These are phyloP conservation scores for Vitis cinerea DNA, from an alignment of 164 flowering plant species.

Conservation along the genomic window DNA sequence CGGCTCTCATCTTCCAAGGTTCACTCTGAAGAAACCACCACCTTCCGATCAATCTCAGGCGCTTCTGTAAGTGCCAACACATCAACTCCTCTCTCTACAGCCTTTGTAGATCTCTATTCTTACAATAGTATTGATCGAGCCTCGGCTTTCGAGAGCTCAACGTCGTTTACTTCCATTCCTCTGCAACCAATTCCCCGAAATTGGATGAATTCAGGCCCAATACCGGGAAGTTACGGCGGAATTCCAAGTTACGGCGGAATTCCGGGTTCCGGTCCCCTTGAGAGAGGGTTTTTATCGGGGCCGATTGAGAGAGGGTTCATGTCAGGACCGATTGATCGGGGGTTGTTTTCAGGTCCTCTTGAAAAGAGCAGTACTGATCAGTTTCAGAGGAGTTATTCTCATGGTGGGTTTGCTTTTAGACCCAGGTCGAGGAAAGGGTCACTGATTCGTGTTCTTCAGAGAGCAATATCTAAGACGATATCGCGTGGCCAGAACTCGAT, in stretches of 20 bases:
- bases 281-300: conserved; percentile 49
- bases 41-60: conserved; percentile 84
- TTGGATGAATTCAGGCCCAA: conserved; percentile 24
- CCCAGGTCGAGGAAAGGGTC: conserved; percentile 36
- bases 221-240: conserved; percentile 12
- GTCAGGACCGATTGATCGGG: conserved; percentile 55
- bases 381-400: conserved; percentile 52
- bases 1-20: conserved; percentile 39
- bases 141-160: conserved; percentile 41
- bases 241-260: conserved; percentile 16
- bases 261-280: conserved; percentile 44
- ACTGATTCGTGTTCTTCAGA: conserved; percentile 32
- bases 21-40: conserved; percentile 46
- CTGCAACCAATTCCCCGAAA: conserved; percentile 41
- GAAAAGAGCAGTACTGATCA: conserved; percentile 31
- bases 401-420: conserved; percentile 34
- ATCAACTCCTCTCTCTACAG: conserved; percentile 53
- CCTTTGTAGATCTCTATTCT: conserved; percentile 22
- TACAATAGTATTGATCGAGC: conserved; percentile 31
- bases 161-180: conserved; percentile 36
- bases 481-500: conserved; percentile 51
- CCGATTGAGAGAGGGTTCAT: conserved; percentile 47
- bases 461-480: conserved; percentile 49
- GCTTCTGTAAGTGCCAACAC: conserved; percentile 91
- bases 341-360: conserved; percentile 51